These are phyloP conservation scores for Mortierella hygrophila DNA, from an alignment of 192 early-diverging fungal genomes.

Conservation along the genomic window DNA sequence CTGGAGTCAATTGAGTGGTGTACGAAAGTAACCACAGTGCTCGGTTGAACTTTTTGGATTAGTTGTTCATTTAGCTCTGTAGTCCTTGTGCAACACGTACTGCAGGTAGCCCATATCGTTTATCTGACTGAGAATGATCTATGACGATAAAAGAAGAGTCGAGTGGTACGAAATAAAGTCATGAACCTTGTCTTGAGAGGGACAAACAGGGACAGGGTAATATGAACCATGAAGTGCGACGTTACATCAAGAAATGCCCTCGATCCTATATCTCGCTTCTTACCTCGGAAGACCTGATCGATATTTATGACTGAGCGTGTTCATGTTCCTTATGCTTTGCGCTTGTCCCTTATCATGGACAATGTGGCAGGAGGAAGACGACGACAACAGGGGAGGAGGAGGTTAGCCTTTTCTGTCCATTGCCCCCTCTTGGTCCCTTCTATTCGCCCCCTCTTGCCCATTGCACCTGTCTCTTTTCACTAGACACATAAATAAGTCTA, in stretches of 20 bases:
- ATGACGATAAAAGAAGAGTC: background rate
- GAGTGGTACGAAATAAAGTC: background rate
- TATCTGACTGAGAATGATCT: background rate
- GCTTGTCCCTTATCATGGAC: too few species aligned
- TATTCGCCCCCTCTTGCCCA: background rate
- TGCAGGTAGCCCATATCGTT: background rate
- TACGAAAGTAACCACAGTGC: background rate
- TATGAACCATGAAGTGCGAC: background rate
- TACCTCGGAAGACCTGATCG: background rate
- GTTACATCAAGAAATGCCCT: background rate
- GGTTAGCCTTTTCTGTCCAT: background rate
- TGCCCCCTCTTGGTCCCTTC: background rate
- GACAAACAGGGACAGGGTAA: background rate
- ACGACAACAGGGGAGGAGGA: background rate
- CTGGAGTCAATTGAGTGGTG: background rate
- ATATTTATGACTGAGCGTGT: background rate
- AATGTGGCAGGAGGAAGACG: background rate
- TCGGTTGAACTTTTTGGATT: background rate
- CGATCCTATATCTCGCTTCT: background rate
- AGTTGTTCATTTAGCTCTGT: background rate
- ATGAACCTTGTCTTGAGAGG: background rate
- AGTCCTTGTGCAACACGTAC: background rate
- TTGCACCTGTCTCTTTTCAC: background rate
- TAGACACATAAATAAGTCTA: background rate
- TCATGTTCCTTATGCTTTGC: background rate